Evolutionary conservation across 352 stramenopile species (phyloP).

Genomic region (Phytopythium delawarense): DNA sequence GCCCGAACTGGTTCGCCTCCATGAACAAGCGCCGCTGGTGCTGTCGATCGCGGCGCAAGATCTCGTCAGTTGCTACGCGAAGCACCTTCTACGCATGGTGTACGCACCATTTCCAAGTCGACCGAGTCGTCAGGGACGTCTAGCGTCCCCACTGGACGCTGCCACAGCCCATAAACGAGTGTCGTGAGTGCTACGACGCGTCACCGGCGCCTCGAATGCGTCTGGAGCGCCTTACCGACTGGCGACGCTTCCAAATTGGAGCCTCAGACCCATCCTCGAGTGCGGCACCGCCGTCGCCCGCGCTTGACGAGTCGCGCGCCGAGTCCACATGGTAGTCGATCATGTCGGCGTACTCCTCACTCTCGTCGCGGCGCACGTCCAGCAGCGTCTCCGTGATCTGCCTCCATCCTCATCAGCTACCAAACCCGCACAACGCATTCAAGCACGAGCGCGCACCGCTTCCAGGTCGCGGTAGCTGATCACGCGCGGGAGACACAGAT

Average conservation of each 20-base stretch:
- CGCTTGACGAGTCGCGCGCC: slow-evolving; percentile 31
- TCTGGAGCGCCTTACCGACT: slow-evolving; percentile 21
- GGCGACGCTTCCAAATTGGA: slow-evolving; percentile 44
- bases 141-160: slow-evolving; percentile 40
- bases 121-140: slow-evolving; percentile 33
- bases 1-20: slow-evolving; percentile 49
- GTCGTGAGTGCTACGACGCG: background rate
- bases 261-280: slow-evolving; percentile 13
- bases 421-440: background rate
- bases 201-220: background rate
- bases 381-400: slow-evolving; percentile 73
- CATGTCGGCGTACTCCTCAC: slow-evolving; percentile 56
- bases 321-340: slow-evolving; percentile 72
- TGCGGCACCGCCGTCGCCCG: background rate
- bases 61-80: background rate
- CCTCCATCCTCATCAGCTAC: background rate
- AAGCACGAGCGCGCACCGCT: slow-evolving; percentile 22
- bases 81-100: background rate
- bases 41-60: slow-evolving; percentile 9
- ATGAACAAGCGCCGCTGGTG: slow-evolving; percentile 64
- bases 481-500: slow-evolving; percentile 59
- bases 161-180: background rate
- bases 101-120: slow-evolving; percentile 54
- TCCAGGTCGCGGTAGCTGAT: slow-evolving; percentile 75
- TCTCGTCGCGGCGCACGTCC: slow-evolving; percentile 39